phyloP scores from a whole-genome alignment of 768 basidiomycete genomes.

The Boletus patriciae region DNA sequence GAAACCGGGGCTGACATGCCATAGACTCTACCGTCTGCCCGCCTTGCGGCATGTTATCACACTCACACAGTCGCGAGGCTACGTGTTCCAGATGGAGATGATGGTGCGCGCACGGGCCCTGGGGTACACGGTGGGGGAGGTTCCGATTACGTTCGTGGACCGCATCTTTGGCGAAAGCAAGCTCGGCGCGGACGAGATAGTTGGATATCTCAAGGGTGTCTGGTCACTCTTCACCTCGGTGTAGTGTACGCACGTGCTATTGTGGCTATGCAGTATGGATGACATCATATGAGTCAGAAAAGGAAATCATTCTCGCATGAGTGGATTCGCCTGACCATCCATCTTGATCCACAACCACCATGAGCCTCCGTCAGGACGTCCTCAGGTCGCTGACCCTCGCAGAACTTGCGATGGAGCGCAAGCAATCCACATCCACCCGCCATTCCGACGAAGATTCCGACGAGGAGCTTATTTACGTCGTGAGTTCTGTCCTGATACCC shows the following conservation, averaged over 20 bases:
- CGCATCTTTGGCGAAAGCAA: conserved; percentile 93
- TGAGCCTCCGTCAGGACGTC: conserved; percentile 68
- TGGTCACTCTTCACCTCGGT: conserved; percentile 76
- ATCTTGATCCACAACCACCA: conserved; percentile 40
- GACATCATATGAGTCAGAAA: conserved; percentile 21
- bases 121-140: conserved; percentile 85
- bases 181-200: conserved; percentile 83
- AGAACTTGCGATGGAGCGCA: conserved; percentile 29
- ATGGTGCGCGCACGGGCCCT: conserved; percentile 85
- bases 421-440: conserved; percentile 13
- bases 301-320: conserved; percentile 3
- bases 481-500: conserved; percentile 37
- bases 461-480: conserved; percentile 71
- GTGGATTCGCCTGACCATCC: background rate
- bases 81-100: conserved; percentile 99
- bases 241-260: conserved; percentile 33
- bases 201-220: conserved; percentile 84
- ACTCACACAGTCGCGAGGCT: conserved; percentile 82
- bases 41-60: conserved; percentile 84
- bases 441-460: conserved; percentile 53
- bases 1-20: background rate
- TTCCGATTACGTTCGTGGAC: conserved; percentile 94
- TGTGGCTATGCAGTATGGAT: conserved; percentile 9
- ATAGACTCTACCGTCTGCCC: conserved; percentile 70
- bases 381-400: conserved; percentile 54